phyloP scores from a whole-genome alignment of 2,329 filamentous ascomycete species.

The Ilyonectria destructans region DNA sequence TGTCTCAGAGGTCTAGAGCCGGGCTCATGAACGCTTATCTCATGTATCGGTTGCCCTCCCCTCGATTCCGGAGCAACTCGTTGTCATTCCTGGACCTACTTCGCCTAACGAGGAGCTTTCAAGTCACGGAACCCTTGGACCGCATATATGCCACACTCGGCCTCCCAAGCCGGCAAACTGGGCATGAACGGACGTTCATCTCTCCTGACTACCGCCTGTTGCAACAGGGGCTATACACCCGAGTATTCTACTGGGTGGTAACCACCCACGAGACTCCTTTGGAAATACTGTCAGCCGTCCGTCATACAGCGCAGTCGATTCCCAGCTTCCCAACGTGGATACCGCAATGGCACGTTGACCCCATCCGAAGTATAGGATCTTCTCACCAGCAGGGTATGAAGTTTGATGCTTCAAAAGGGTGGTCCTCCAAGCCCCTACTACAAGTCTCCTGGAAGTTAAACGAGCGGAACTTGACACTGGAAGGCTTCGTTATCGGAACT shows the following conservation, averaged over 20 bases:
- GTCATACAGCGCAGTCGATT: neutral
- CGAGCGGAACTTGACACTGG: conserved; percentile 12
- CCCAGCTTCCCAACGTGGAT: conserved; percentile 21
- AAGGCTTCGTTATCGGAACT: conserved; percentile 9
- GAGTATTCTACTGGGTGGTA: conserved; percentile 11
- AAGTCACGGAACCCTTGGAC: conserved; percentile 6
- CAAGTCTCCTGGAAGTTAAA: conserved; percentile 16
- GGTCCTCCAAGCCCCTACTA: neutral
- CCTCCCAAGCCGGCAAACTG: conserved; percentile 19
- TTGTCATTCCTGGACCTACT: conserved; percentile 23
- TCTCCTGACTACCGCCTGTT: conserved; percentile 14
- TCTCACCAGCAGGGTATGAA: conserved; percentile 20
- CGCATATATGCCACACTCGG: conserved; percentile 18
- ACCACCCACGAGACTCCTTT: conserved; percentile 15
- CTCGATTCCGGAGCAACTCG: neutral
- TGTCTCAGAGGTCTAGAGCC: no score
- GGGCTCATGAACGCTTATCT: conserved; percentile 22
- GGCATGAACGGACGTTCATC: conserved; percentile 7
- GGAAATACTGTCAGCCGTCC: conserved; percentile 19
- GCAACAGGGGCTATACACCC: conserved; percentile 10
- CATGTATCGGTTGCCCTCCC: conserved; percentile 11
- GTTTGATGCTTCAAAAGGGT: conserved; percentile 16
- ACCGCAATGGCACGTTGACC: conserved; percentile 15
- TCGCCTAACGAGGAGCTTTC: conserved; percentile 16
- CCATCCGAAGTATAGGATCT: conserved; percentile 14